Evolutionary conservation across 352 stramenopile genomes (phyloP).

Genomic region (Globisporangium iwayamae): DNA sequence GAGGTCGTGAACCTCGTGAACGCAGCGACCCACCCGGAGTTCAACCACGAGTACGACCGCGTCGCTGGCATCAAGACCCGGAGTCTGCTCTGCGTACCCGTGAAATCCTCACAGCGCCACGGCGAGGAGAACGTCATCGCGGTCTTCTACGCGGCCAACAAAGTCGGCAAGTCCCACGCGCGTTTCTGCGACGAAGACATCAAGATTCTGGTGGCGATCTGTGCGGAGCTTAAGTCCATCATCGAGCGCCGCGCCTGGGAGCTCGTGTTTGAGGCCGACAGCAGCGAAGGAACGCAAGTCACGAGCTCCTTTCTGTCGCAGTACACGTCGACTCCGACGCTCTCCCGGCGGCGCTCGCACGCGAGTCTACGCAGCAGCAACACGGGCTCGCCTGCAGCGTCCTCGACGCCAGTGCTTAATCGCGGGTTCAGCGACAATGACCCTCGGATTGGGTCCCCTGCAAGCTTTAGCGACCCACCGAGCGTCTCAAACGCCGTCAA

Average conservation of each 20-base stretch:
- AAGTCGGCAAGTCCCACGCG: conserved; percentile 31
- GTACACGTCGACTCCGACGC: conserved; percentile 56
- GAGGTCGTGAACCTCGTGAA: conserved; percentile 57
- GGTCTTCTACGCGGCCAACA: conserved; percentile 84
- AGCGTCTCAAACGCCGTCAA: neutral
- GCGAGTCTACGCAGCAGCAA: conserved; percentile 19
- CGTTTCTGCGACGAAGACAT: conserved; percentile 64
- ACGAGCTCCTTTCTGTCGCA: conserved; percentile 73
- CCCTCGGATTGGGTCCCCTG: conserved; percentile 23
- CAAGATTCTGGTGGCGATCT: conserved; percentile 65
- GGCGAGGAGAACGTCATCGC: conserved; percentile 54
- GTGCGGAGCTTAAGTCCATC: conserved; percentile 51
- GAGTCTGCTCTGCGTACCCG: conserved; percentile 68
- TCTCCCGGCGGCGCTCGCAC: conserved; percentile 23
- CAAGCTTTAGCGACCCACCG: conserved; percentile 27
- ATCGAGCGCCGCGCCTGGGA: conserved; percentile 71
- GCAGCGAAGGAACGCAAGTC: conserved; percentile 40
- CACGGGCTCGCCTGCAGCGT: conserved; percentile 16
- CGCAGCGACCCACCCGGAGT: conserved; percentile 52
- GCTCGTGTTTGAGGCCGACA: conserved; percentile 62
- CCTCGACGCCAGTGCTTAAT: neutral
- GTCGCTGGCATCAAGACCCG: conserved; percentile 56
- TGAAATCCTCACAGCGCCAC: conserved; percentile 70
- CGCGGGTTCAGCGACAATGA: conserved; percentile 25
- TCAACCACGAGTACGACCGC: conserved; percentile 65